Percentiles rank a stretch among this genome's conserved stretches.
Evolutionary conservation across 2,329 filamentous ascomycete species (phyloP).

Genomic region (Colletotrichum viniferum): DNA sequence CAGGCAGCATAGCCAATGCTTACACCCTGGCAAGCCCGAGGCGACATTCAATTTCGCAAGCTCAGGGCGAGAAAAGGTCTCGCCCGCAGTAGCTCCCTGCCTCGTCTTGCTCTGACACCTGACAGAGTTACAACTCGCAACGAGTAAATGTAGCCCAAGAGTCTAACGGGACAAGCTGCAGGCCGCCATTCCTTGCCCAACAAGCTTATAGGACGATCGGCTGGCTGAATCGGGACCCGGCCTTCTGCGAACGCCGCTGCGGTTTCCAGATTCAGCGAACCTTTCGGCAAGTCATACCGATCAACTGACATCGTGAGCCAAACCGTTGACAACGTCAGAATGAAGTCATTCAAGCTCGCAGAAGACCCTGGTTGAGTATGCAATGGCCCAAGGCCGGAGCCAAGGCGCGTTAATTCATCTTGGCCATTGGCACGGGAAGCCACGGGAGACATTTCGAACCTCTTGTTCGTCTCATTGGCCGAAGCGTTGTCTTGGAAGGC

Average conservation of each 20-base stretch:
- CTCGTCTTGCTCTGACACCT: constrained; percentile 3
- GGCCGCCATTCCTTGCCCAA: not conserved
- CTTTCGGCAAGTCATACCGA: not conserved
- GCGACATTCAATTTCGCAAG: not conserved
- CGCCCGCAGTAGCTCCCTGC: constrained; percentile 3
- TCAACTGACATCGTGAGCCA: not conserved
- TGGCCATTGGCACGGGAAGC: not conserved
- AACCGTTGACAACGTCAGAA: not conserved
- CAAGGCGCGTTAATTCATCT: not conserved
- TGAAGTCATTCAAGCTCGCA: not conserved
- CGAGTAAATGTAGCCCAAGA: constrained; percentile 7
- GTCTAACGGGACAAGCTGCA: not conserved
- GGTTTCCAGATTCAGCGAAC: not conserved
- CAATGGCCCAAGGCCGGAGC: not conserved
- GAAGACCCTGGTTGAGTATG: not conserved
- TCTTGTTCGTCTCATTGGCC: not conserved
- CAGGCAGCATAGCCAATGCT: not conserved
- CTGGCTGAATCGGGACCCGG: not conserved
- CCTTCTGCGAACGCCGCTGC: not conserved
- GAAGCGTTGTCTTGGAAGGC: not conserved
- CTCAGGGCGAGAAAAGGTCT: not conserved
- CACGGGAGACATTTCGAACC: not conserved
- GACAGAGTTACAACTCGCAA: constrained; percentile 9
- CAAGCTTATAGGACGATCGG: not conserved
- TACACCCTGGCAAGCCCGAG: not conserved